Base-by-base conservation (phyloP, 495 filamentous ascomycete genomes). In the Parathielavia appendiculata region DNA sequence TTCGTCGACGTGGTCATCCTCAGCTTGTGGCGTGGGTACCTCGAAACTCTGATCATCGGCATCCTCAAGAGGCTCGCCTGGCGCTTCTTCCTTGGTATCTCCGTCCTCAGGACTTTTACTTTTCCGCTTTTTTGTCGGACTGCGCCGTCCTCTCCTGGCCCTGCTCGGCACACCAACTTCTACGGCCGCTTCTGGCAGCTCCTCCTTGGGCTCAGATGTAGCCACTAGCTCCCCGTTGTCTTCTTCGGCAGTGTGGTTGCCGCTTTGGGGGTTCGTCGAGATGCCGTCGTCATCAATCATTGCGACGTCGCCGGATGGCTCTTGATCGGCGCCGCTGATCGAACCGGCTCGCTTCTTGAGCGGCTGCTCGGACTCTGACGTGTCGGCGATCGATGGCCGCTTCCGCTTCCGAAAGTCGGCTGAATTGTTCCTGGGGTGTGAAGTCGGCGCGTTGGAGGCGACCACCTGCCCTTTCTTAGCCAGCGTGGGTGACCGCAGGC, bases 291-390 rank as follows among this genome's bases (percentile, higher is more conserved):
- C 71, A 39, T 77, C 74, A n/a, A 57, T 63, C 55, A 73, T 73
- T n/a, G 72, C 63, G 16, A 68, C 69, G 43, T 79, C 76, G 47
- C 71, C 73, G 53, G 71, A 63, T 36, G 66, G 63, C 9, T 68
- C 67, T 16, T 51, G 66, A 19, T 66, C 66, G 23, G 59, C 60
- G 5, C 60, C 62, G 22, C 62, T 67, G 55, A 76, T 71, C 22
- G 81, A 83, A 20, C 75, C 78, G 39, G 77, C 82, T 50, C 85
- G 81, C 70, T 86, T 88, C 60, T 76, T 70, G 36, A 72, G 64
- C 32, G 82, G 82, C 63, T 81, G 81, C 20, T 79, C 74, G 2
- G 69, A 56, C 39, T 78, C 73, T 12, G 77, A 71, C 19, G 75
- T 73, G 63, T 74, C 80, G 55, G 66, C 66, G 35, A 73, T 64